These are phyloP conservation scores for Irpex rosettiformis DNA, from an alignment of 1,284 basidiomycete species.

Conservation along the genomic window DNA sequence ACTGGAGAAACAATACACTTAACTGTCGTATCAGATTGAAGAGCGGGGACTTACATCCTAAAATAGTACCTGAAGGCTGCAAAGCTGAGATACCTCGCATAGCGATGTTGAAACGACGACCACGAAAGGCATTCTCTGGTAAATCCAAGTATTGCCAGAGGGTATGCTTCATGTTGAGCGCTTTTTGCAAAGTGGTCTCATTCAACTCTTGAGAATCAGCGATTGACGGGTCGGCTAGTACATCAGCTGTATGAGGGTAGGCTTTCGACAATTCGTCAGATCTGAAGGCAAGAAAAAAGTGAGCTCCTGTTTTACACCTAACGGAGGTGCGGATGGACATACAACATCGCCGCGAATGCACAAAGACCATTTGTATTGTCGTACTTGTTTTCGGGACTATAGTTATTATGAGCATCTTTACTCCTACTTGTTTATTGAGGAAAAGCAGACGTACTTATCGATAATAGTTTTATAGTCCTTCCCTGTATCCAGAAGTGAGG, in stretches of 20 bases:
- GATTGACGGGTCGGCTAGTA: constrained; percentile 13
- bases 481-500: constrained; percentile 36
- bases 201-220: constrained; percentile 16
- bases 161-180: constrained; percentile 4
- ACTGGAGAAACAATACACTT: constrained; percentile 5
- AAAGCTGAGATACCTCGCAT: constrained; percentile 4
- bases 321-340: neutral
- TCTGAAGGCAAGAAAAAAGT: neutral
- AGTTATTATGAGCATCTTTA: neutral
- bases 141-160: constrained; percentile 5
- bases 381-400: constrained; percentile 19
- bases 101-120: constrained; percentile 1
- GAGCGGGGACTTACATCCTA: constrained; percentile 24
- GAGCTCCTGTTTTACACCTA: neutral
- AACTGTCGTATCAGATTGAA: neutral
- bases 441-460: neutral
- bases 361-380: constrained; percentile 24
- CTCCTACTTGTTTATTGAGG: neutral
- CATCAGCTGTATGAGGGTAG: constrained; percentile 3
- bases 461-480: constrained; percentile 21
- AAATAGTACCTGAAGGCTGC: constrained; percentile 22
- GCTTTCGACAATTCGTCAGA: constrained; percentile 6
- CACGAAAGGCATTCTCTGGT: constrained; percentile 3
- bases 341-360: constrained; percentile 11
- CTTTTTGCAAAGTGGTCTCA: constrained; percentile 4